Base-by-base conservation (phyloP, 108 stramenopile genomes). In the Cyclotella atomus region DNA sequence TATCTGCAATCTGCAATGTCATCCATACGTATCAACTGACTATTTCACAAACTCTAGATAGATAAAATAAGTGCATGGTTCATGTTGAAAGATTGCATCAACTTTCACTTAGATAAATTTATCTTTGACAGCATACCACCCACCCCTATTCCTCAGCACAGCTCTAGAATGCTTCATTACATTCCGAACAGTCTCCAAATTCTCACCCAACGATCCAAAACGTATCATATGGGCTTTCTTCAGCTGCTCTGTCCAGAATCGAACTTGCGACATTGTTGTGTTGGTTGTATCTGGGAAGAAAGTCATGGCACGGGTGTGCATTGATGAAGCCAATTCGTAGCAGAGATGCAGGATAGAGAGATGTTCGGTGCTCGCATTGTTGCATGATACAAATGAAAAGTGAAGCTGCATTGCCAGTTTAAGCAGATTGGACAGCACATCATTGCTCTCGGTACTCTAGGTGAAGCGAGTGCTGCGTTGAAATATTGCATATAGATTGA, bases 301-400 rank as follows among this genome's bases (percentile, higher is more conserved):
- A 20, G 25, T 46, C 46, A 67, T 21, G 14, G 82, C 53, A 36
- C 25, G 38, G 15, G 68, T 28, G 52, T 82, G 79, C 44, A 87
- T 50, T 0, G 29, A 5, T 49, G 64, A 45, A 6, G 73, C 73
- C 21, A 89, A 63, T 28, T 90, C 87, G 61, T 90, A 93, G 54
- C 89, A 87, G 12, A 89, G 64, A 55, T 93, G 90, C 33, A 89
- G 61, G 50, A 91, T 85, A 8, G 84, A 88, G 12, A 93, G 38
- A 61, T 94, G 90, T 67, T 91, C 90, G 3, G 92, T 94, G 66
- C 92, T 86, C 47, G 88, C 86, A 79, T 90, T 86, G 70, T 94
- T 83, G 60, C 68, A 73, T 30, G 76, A 55, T 32, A 65, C 38
- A 63, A 89, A 88, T 15, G 85, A 71, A 53, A 90, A 86, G 62